phyloP scores from a whole-genome alignment of 1,284 basidiomycete genomes.

The Ceratobasidium papillatum region DNA sequence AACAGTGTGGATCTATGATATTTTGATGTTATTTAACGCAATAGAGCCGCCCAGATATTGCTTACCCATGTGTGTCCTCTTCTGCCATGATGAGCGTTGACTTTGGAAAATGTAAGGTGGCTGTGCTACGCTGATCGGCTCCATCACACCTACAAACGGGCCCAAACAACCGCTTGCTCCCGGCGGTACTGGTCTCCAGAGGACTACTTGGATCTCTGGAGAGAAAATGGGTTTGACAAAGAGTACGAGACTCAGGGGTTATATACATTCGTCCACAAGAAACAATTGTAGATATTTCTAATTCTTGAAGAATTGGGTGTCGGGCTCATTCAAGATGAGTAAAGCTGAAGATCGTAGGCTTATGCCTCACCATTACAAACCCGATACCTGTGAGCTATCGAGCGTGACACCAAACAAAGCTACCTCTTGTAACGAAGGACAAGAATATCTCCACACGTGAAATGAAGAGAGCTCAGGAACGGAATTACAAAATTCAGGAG shows the following conservation, averaged over 20 bases:
- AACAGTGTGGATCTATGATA: conserved; percentile 57
- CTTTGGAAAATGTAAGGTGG: conserved; percentile 20
- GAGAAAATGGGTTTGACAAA: too few relatives aligned
- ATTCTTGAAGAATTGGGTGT: too few relatives aligned
- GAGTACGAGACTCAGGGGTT: too few relatives aligned
- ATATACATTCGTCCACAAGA: too few relatives aligned
- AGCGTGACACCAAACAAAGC: background rate
- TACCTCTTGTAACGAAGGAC: background rate
- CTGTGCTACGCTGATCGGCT: background rate
- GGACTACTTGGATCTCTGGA: too few relatives aligned
- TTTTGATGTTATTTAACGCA: background rate
- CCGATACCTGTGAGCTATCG: background rate
- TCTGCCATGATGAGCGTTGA: conserved; percentile 18
- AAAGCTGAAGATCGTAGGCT: too few relatives aligned
- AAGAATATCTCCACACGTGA: background rate
- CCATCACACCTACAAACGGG: background rate
- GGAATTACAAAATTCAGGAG: background rate
- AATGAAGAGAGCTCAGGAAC: background rate
- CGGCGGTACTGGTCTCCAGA: too few relatives aligned
- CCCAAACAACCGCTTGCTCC: too few relatives aligned
- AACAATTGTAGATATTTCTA: too few relatives aligned
- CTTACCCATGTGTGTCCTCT: conserved; percentile 10
- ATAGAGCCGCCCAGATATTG: too few relatives aligned
- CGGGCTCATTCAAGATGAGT: too few relatives aligned
- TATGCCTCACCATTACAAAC: too few relatives aligned